Evolutionary conservation across 208 protist genomes (phyloP).

Genomic region (Blastocrithidia nonstop): DNA sequence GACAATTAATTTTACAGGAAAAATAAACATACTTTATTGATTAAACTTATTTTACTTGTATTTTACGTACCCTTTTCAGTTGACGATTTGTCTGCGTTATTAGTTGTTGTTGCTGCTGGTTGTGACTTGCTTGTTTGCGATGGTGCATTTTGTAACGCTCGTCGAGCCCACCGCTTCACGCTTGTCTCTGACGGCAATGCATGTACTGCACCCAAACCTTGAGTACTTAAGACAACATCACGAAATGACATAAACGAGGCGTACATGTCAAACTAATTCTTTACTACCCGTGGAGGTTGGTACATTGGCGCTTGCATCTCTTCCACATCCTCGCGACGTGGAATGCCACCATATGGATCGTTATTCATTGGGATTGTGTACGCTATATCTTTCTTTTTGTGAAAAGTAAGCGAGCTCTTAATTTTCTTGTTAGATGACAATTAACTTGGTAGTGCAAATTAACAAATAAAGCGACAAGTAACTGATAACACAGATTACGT

Average conservation of each 20-base stretch:
- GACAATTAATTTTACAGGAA: too few species aligned
- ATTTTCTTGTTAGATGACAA: too few species aligned
- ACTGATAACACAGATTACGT: too few species aligned
- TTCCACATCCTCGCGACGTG: slow-evolving; percentile 17
- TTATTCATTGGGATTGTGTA: slow-evolving; percentile 6
- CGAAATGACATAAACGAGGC: slow-evolving; percentile 10
- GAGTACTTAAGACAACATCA: slow-evolving; percentile 14
- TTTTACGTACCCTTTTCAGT: not conserved
- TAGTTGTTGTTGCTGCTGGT: not conserved
- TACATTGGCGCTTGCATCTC: slow-evolving; percentile 7
- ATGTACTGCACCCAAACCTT: slow-evolving; percentile 11
- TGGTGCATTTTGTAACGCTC: slow-evolving; percentile 4
- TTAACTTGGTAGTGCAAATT: too few species aligned
- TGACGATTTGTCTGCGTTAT: not conserved
- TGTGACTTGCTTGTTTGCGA: not conserved
- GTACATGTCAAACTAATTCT: slow-evolving; percentile 8
- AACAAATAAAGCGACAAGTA: too few species aligned
- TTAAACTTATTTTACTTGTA: not conserved
- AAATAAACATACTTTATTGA: too few species aligned
- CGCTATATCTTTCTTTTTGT: not conserved
- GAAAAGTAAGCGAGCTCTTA: too few species aligned
- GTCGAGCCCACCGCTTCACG: slow-evolving; percentile 16
- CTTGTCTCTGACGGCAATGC: slow-evolving; percentile 14
- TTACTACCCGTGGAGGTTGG: not conserved
- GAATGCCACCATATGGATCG: slow-evolving; percentile 31